Conservation (phyloP, 129 eudicot species). For the Artemisia tridentata region DNA sequence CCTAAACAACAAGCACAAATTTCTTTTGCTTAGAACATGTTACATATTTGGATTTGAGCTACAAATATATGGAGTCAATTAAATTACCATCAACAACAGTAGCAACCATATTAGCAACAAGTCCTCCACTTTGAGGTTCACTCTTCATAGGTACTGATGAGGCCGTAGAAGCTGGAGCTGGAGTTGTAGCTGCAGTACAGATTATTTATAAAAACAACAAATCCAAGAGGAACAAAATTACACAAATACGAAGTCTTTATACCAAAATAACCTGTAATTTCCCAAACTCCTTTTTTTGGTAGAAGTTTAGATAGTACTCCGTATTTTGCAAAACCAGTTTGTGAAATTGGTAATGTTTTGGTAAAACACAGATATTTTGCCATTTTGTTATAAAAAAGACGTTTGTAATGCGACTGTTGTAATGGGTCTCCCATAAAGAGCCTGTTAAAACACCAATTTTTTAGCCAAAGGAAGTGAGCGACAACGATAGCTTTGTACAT, state of each 20-base stretch:
- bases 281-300: no score
- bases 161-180: neutral
- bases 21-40: neutral
- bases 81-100: neutral
- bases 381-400: no score
- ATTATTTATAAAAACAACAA: neutral
- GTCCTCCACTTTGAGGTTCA: neutral
- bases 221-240: no score
- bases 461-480: neutral
- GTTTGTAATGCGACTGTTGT: no score
- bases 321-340: no score
- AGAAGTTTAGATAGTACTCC: no score
- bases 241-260: neutral
- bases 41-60: no score
- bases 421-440: no score
- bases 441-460: neutral
- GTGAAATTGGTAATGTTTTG: no score
- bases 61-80: neutral
- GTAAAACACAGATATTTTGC: no score
- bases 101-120: neutral
- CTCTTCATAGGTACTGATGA: neutral
- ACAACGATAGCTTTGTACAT: neutral
- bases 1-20: slow-evolving; percentile 34
- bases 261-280: no score
- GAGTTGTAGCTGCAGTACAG: neutral